Percentiles rank a stretch among this genome's conserved stretches.
phyloP scores from a whole-genome alignment of 1,284 basidiomycete species.

The Gymnopus androsaceus region DNA sequence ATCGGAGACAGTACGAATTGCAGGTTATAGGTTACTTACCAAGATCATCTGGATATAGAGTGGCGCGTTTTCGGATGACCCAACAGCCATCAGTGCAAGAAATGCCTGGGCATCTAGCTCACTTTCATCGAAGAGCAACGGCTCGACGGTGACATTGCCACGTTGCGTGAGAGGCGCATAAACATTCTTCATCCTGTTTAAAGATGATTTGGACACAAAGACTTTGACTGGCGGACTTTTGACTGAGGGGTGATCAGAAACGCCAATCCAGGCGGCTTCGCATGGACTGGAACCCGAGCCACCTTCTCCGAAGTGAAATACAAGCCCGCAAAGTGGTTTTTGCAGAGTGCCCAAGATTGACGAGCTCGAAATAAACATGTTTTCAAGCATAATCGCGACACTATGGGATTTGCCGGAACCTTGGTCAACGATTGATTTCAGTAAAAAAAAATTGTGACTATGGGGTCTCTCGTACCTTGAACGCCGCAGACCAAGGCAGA shows the following conservation, averaged over 20 bases:
- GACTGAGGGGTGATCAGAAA: slow-evolving; percentile 38
- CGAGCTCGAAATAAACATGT: slow-evolving; percentile 58
- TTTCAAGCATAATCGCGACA: slow-evolving; percentile 63
- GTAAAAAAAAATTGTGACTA: too few relatives aligned
- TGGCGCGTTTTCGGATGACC: slow-evolving; percentile 58
- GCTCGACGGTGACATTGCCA: slow-evolving; percentile 46
- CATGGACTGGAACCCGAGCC: slow-evolving; percentile 56
- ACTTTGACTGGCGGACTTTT: slow-evolving; percentile 53
- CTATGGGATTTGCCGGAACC: slow-evolving; percentile 75
- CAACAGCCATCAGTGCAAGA: slow-evolving; percentile 68
- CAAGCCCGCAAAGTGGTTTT: slow-evolving; percentile 60
- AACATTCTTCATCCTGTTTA: slow-evolving; percentile 58
- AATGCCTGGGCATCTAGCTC: slow-evolving; percentile 71
- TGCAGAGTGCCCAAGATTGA: slow-evolving; percentile 49
- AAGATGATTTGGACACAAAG: slow-evolving; percentile 63
- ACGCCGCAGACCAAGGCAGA: slow-evolving; percentile 63
- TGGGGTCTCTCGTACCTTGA: too few relatives aligned
- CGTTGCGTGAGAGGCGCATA: slow-evolving; percentile 53
- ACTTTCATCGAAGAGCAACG: slow-evolving; percentile 57
- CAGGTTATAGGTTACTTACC: slow-evolving; percentile 35
- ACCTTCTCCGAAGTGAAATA: slow-evolving; percentile 71
- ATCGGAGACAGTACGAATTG: neutral
- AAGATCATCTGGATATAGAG: slow-evolving; percentile 67
- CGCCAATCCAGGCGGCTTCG: slow-evolving; percentile 64
- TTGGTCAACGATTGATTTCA: too few relatives aligned